Base-by-base conservation (phyloP, 768 basidiomycete genomes). In the Phylloporus sp. region DNA sequence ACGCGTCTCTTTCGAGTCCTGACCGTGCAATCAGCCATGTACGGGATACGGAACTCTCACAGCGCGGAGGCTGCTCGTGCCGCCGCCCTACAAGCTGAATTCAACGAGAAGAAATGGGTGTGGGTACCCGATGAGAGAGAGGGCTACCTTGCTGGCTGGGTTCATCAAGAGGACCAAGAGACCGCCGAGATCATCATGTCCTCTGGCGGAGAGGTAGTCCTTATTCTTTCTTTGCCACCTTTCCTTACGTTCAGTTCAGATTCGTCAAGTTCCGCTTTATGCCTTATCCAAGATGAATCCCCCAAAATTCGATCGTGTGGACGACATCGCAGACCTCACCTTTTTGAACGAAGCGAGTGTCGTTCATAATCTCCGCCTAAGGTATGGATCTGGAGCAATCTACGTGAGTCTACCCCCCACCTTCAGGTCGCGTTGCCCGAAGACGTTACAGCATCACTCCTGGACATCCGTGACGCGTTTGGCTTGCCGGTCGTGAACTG, bases 271-370 rank as follows among this genome's bases (percentile, higher is more conserved):
- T 5, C 84, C 87, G 14, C 76, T 92, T 52, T 86, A 90, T 53
- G 79, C 83, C 18, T 68, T 96, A 32, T 89, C 85, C 60, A 94
- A 94, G 74, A 95, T 95, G 93, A 97, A 97, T 61, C 94, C 94
- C 21, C 94, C 94, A 36, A 96, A 97, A 69, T 99, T 98, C 65
- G 94, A 98, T 71, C 81, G 91, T 26, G 94, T 94, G 5, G 91
- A 93, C 55, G 96, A 99, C 65, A 98, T 98, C 54, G 96, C 96
- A 33, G 94, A 98, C 70, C 76, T 99, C 52, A 97, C 96, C 1
- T 96, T 92, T 71, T 74, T 98, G 48, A 98, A 98, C 65, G 96
- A 99, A 75, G 94, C 96, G 10, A 92, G 90, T 57, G 96, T 99
- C 35, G 94, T 98, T n/a, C 91, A 98, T 64, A 98, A 98, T 69